Base-by-base conservation (phyloP, 306 rosid species). In the Sophora flavescens region DNA sequence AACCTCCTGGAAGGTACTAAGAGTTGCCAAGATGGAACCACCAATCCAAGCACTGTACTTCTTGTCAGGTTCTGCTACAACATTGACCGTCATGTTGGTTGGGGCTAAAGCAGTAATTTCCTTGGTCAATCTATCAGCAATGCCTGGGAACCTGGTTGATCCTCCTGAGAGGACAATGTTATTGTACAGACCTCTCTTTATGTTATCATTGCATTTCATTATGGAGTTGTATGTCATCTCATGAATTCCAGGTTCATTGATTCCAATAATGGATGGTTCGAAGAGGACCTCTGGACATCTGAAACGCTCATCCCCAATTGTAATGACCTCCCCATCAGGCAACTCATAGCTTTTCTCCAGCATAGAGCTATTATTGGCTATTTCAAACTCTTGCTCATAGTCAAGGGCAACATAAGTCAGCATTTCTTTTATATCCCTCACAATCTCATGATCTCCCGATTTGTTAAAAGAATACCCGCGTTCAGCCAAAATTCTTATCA, bases 311-410 rank as follows among this genome's bases (percentile, higher is more conserved):
- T 96, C 97, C 0, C 98, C 98, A 4, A 94, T 94, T 56, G 98
- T 94, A 80, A 94, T 94, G 61, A 94, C 95, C 86, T 94, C 97
- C 15, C 98, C 98, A 74, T 94, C 98, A 3, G 98, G 97, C 82
- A 95, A 76, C 51, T 95, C 98, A 1, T 87, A 95, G 88, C 98
- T 95, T 93, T 92, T 95, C 86, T 95, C 98, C n/a, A 95, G 96
- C 0, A 95, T 77, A 0, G 97, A 92, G 88, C 98, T 86, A 79
- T 89, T 92, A 81, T 88, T 90, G 78, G 97, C 83, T 30, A 97
- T 90, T 78, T 89, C 95, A 63, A 92, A 62, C 80, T 95, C 98
- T 84, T 89, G 92, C 72, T 95, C 98, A 14, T 81, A 95, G 82
- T 92, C 97, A 14, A 92, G 96, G 68, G 98, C 93, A 57, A 95